Base-by-base conservation (phyloP, 805 yeast genomes). In the Vanderwaltozyma verrucispora region DNA sequence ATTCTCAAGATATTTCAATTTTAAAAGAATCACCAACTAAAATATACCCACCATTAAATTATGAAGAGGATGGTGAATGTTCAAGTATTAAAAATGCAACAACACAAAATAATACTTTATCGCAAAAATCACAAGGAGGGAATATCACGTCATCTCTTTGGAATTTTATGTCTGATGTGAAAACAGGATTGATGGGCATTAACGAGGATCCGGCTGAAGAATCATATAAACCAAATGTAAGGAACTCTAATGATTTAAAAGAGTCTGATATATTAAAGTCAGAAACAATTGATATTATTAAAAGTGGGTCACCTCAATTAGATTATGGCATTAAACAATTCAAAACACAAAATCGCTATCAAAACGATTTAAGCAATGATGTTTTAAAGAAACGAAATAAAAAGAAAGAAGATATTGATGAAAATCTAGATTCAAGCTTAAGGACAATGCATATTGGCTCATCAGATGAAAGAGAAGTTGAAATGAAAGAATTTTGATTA, bases 101-200 rank as follows among this genome's bases (percentile, higher is more conserved):
- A n/a, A n/a, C n/a, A n/a, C n/a, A n/a, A n/a, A n/a, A n/a, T n/a
- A n/a, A n/a, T n/a, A n/a, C n/a, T n/a, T n/a, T n/a, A n/a, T 12
- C 13, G 14, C 6, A 8, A 23, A 30, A 14, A 15, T 24, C 6
- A 15, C 35, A 16, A 21, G 23, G 23, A 7, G 23, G 23, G n/a
- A n/a, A n/a, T 23, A 17, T 27, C 60, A 56, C 8, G 4, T 51
- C 14, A 45, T 67, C 71, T 11, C 36, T 72, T 4, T 72, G 77
- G 77, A 63, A 65, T 2, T 69, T 72, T 50, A 72, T 72, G 8
- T 68, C 62, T 46, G 76, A 71, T 38, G 68, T 72, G 19, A 71
- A 67, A 43, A 51, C 56, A 9, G 68, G 68, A 0, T 39, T 65
- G n/a, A 33, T 64, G 25, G 68, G 68, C 11, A 48, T 49, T 10